phyloP scores from a whole-genome alignment of 2,329 filamentous ascomycete genomes.

The Hirsutella thompsonii region DNA sequence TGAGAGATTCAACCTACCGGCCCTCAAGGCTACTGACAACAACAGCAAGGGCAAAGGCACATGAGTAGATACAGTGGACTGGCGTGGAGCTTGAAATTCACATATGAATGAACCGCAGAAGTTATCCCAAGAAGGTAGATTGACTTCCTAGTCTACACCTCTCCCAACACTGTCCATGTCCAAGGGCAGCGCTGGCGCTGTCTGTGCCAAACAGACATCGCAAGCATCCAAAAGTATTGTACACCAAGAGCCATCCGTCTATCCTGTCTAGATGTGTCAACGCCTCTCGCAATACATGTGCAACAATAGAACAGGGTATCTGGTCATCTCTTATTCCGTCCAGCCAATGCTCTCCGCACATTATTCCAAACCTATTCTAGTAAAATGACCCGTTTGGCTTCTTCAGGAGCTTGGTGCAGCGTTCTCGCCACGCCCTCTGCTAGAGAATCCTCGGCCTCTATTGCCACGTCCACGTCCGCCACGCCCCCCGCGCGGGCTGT shows the following conservation, averaged over 20 bases:
- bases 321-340: neutral
- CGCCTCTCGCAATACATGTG: no score
- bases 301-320: no score
- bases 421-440: conserved; percentile 21
- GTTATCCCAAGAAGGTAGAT: neutral
- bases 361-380: neutral
- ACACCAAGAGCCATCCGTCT: no score
- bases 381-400: neutral
- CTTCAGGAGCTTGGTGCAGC: neutral
- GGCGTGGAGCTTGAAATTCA: neutral
- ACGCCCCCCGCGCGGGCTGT: conserved; percentile 27
- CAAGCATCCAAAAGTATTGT: no score
- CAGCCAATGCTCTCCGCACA: neutral
- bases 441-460: conserved; percentile 21
- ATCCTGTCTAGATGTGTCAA: no score
- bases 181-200: no score
- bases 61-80: neutral
- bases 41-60: conserved; percentile 8
- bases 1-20: conserved; percentile 50
- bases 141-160: no score
- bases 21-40: conserved; percentile 44
- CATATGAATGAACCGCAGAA: no score
- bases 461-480: conserved; percentile 27
- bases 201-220: no score
- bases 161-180: no score